Conservation (phyloP, 352 stramenopile species). For the Achlya hypogyna region DNA sequence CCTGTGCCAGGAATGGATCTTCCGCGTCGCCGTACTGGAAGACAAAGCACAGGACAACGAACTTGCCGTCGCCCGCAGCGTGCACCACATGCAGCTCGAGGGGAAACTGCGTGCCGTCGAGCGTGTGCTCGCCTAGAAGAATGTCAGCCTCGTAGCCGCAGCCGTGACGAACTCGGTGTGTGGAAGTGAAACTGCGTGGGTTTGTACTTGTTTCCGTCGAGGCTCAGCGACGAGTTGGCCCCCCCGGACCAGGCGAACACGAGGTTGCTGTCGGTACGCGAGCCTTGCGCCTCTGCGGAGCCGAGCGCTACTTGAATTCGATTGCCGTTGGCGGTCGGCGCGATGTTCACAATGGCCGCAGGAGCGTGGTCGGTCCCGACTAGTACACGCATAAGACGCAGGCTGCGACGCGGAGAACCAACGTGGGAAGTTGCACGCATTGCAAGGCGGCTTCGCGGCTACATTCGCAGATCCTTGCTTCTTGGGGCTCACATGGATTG, state of each 20-base stretch:
- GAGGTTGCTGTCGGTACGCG: background rate
- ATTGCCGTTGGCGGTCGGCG: background rate
- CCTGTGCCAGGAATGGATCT: background rate
- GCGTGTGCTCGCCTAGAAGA: slow-evolving; percentile 28
- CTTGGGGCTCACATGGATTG: background rate
- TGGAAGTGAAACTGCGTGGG: slow-evolving; percentile 35
- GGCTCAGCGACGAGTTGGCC: slow-evolving; percentile 5
- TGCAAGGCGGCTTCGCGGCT: background rate
- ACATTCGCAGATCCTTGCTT: background rate
- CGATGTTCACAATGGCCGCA: background rate
- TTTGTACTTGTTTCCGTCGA: slow-evolving; percentile 23
- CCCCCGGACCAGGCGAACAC: background rate
- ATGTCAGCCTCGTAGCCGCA: background rate
- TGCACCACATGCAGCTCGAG: slow-evolving; percentile 40
- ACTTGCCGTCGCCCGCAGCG: slow-evolving; percentile 24
- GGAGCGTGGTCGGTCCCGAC: background rate
- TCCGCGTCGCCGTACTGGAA: slow-evolving; percentile 23
- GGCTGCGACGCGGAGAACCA: background rate
- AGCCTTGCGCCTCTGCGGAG: background rate
- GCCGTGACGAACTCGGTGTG: slow-evolving; percentile 20
- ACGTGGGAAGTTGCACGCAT: background rate
- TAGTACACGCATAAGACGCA: background rate
- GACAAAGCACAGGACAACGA: slow-evolving; percentile 51
- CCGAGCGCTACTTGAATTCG: background rate
- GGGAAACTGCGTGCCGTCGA: slow-evolving; percentile 27